phyloP scores from a whole-genome alignment of 1,139 yeast species.

The Taiozyma sp. region DNA sequence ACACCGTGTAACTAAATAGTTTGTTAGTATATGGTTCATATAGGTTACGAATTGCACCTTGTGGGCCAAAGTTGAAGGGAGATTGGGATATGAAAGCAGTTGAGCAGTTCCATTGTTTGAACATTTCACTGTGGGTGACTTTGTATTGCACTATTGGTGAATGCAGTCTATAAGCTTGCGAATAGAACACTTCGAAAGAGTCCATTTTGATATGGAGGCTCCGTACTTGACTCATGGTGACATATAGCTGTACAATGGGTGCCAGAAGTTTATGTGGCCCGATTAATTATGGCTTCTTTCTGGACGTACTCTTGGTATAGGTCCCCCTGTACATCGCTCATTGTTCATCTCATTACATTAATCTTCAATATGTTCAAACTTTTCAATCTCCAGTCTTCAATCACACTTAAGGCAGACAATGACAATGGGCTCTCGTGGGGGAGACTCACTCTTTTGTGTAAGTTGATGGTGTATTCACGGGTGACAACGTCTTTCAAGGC shows the following conservation, averaged over 20 bases:
- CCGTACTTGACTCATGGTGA: not conserved
- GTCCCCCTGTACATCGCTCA: not conserved
- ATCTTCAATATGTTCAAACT: not conserved
- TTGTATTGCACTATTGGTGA: not conserved
- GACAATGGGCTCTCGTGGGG: not conserved
- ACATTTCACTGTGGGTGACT: not conserved
- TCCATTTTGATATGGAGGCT: not conserved
- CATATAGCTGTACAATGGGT: not conserved
- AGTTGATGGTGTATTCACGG: slow-evolving; percentile 99
- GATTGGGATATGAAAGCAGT: not conserved
- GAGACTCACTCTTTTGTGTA: slow-evolving; percentile 94
- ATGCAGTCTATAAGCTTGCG: not conserved
- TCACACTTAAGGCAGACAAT: not conserved
- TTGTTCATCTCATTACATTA: not conserved
- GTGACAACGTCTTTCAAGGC: slow-evolving; percentile 99
- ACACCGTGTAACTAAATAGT: slow-evolving; percentile 81
- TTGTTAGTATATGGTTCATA: slow-evolving; percentile 33
- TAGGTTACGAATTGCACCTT: not conserved
- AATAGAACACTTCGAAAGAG: not conserved
- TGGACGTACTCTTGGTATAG: too few species aligned
- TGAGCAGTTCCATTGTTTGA: not conserved
- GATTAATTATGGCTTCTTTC: too few species aligned
- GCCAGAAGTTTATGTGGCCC: not conserved
- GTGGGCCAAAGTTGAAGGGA: not conserved
- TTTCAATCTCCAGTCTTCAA: not conserved